Evolutionary conservation across 345 rosid species (phyloP), one percentile per base, ranked within the genome.

Genomic region (Nephelium lappaceum): DNA sequence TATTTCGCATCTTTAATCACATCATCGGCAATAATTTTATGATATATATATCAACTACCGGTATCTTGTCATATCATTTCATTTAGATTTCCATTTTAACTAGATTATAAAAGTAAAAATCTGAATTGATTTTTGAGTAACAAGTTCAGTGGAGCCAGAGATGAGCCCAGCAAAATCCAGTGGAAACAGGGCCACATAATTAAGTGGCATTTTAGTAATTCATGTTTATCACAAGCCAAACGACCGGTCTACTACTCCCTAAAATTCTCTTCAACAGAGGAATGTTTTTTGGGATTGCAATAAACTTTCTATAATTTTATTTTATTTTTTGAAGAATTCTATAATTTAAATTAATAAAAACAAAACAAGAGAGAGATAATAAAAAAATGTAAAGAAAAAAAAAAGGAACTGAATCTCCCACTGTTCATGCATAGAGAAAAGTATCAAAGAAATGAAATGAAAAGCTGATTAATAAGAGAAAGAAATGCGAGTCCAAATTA

Each of bases 251-350:
- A 31, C 55, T n/a, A 18, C 21, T 18, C 23, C 57, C 45, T 19
- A 24, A 49, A 73, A 41, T 66, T 73, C 76, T 64, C 64, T 53
- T 83, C 69, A 73, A 69, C 77, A 31, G 72, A 61, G 47, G 78
- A 70, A 70, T 86, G 77, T 78, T 78, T 69, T 42, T 27, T 0
- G 75, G 77, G 72, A 75, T 65, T 77, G 55, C 18, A 75, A 53
- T 60, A 63, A 64, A 15, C 25, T 6, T 23, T n/a, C 16, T 16
- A 15, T 27, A 7, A 16, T 25, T 8, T 11, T n/a, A n/a, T n/a
- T n/a, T n/a, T n/a, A n/a, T n/a, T n/a, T n/a, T n/a, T n/a, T n/a
- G n/a, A n/a, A n/a, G n/a, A n/a, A n/a, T 23, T n/a, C 16, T 16
- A 15, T 27, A 7, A 16, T 25, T 8, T 11, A 8, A 31, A 27